Base-by-base conservation (phyloP, 1,284 basidiomycete species). In the Tetrapyrgos nigripes region DNA sequence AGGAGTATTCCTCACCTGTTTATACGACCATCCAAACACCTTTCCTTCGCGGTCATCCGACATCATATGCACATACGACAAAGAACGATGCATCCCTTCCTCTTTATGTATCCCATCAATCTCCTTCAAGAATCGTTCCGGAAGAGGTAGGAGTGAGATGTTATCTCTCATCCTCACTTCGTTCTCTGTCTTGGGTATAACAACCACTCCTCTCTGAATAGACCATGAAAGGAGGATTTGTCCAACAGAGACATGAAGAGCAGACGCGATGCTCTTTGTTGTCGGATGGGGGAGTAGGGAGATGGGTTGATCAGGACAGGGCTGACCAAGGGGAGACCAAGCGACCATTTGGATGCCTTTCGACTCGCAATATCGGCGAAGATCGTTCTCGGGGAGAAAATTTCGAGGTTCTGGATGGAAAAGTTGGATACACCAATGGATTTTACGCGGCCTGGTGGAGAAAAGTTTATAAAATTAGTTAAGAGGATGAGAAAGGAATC, bases 351-450 rank as follows among this genome's bases (percentile, higher is more conserved):
- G 60, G 60, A 92, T 90, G n/a, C 82, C 82, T 61, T 85, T 81
- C 40, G 72, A 64, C 33, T 82, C 73, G 70, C 87, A 89, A 70
- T 81, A 88, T 35, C 73, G 64, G 57, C 83, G 75, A 13, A 91
- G 76, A 19, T 86, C 80, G 59, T 79, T 70, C 61, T 88, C 82
- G 0, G 85, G 84, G n/a, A 83, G 4, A 83, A 70, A 19, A 69
- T 63, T 29, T 72, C 70, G 29, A 87, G 72, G 23, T 76, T 78
- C 71, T 84, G 81, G 61, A 85, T 78, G 55, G 83, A 85, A 70
- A 89, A 89, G 75, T 91, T 91, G 49, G 85, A 88, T 24, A 91
- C 81, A 24, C 88, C 88, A 62, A 91, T 88, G 27, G 82, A 72
- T 65, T 81, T 83, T 52, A 84, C 80, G 72, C 85, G 73, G 24